Conservation (phyloP, 2,329 filamentous ascomycete species). For the Leptosphaerulina australis region DNA sequence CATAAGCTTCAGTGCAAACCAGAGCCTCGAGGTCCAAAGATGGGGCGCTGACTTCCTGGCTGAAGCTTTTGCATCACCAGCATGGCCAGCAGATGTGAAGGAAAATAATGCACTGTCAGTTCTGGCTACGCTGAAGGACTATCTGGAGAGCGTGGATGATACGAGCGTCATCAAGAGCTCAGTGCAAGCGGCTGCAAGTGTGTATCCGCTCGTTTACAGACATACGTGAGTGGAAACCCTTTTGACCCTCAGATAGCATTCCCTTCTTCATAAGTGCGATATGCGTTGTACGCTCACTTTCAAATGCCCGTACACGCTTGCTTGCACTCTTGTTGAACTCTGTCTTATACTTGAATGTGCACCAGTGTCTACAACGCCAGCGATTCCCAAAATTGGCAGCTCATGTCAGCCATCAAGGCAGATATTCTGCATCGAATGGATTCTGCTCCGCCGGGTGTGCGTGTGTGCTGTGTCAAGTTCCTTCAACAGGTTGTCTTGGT, state of each 20-base stretch:
- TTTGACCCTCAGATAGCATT: conserved; percentile 30
- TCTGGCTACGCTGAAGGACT: conserved; percentile 70
- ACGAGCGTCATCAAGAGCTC: conserved; percentile 80
- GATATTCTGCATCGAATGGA: conserved; percentile 91
- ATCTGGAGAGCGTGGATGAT: conserved; percentile 68
- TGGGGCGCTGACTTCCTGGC: conserved; percentile 97
- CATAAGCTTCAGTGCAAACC: conserved; percentile 72
- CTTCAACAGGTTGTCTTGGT: conserved; percentile 90
- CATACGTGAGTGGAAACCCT: conserved; percentile 79
- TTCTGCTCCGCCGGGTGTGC: conserved; percentile 72
- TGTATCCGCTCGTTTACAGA: conserved; percentile 89
- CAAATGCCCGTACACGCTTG: conserved; percentile 22
- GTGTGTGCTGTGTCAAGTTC: conserved; percentile 97
- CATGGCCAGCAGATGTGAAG: conserved; percentile 77
- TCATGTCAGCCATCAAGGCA: conserved; percentile 86
- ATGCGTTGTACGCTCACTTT: conserved; percentile 22
- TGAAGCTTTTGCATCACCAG: conserved; percentile 94
- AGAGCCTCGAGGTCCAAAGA: conserved; percentile 76
- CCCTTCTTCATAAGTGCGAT: conserved; percentile 22
- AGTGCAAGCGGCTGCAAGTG: conserved; percentile 86
- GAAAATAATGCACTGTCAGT: conserved; percentile 77
- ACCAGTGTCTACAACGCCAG: conserved; percentile 83
- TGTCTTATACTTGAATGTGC: conserved; percentile 45
- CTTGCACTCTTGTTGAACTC: conserved; percentile 29
- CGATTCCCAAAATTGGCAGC: conserved; percentile 82